These are phyloP conservation scores for Cicer yamashitae DNA, from an alignment of 306 rosid genomes.

Conservation along the genomic window DNA sequence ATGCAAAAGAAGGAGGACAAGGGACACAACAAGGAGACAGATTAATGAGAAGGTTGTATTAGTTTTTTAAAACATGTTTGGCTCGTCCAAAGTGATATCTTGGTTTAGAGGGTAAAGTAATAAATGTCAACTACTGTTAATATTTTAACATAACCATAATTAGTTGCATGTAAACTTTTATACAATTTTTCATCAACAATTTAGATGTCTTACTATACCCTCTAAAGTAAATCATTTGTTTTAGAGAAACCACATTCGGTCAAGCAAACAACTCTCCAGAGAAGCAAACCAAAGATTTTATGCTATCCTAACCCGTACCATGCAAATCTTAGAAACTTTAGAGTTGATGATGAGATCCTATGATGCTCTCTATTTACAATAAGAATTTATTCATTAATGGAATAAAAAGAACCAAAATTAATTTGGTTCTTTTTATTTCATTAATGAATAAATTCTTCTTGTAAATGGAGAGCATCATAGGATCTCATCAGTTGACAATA, in stretches of 20 bases:
- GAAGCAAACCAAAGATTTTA: background rate
- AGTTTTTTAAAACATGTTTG: background rate
- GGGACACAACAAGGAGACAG: constrained; percentile 13
- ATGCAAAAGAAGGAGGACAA: constrained; percentile 4
- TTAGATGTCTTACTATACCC: constrained; percentile 3
- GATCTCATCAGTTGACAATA: background rate
- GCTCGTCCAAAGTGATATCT: background rate
- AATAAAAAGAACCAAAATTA: too few species aligned
- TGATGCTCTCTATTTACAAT: too few species aligned
- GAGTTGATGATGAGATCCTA: background rate
- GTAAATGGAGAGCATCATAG: too few species aligned
- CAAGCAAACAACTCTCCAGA: constrained; percentile 7
- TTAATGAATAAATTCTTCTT: too few species aligned
- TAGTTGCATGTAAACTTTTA: background rate
- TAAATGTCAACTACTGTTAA: background rate
- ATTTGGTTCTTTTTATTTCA: too few species aligned
- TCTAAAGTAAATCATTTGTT: background rate
- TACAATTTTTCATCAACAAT: background rate
- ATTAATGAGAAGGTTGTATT: constrained; percentile 7
- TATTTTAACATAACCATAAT: background rate
- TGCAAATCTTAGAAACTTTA: constrained; percentile 18
- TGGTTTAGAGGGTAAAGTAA: constrained; percentile 1
- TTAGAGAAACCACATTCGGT: background rate
- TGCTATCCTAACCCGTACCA: background rate
- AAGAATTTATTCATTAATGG: too few species aligned